phyloP scores from a whole-genome alignment of 441 rosid species.

The Sinapis alba region DNA sequence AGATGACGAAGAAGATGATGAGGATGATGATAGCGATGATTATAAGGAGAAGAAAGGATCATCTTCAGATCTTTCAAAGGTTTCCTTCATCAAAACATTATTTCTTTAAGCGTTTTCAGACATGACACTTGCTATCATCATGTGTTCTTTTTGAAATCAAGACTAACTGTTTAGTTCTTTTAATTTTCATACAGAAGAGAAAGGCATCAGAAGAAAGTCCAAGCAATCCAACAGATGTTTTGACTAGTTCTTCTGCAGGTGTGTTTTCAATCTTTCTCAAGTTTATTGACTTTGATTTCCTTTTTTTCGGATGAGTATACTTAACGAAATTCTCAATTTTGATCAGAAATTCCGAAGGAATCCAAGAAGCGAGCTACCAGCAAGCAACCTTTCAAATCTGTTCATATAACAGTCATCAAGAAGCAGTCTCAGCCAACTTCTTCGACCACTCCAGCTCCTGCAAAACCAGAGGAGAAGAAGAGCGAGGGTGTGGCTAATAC shows the following conservation, averaged over 20 bases:
- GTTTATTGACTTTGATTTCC: conserved; percentile 11
- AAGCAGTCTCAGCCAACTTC: conserved; percentile 45
- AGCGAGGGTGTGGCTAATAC: conserved; percentile 26
- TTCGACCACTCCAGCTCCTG: conserved; percentile 8
- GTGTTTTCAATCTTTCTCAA: conserved; percentile 8
- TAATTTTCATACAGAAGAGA: conserved; percentile 54
- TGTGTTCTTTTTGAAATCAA: background rate
- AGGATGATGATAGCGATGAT: conserved; percentile 29
- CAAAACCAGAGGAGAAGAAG: conserved; percentile 38
- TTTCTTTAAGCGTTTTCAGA: background rate
- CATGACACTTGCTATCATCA: background rate
- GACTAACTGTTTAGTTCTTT: conserved; percentile 16
- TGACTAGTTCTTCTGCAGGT: conserved; percentile 52
- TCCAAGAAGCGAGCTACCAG: conserved; percentile 34
- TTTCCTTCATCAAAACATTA: background rate
- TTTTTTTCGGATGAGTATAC: background rate
- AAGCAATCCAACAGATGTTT: conserved; percentile 63
- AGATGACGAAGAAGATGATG: conserved; percentile 47
- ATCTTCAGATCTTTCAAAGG: conserved; percentile 36
- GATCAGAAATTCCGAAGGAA: conserved; percentile 44
- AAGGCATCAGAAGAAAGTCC: conserved; percentile 55
- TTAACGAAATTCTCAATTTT: background rate
- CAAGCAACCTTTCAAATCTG: conserved; percentile 37
- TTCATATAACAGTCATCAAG: conserved; percentile 52
- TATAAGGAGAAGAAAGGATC: conserved; percentile 24